Evolutionary conservation across 495 filamentous ascomycete genomes (phyloP), one percentile per base, ranked within the genome.

Genomic region (Trichoderma gamsii): DNA sequence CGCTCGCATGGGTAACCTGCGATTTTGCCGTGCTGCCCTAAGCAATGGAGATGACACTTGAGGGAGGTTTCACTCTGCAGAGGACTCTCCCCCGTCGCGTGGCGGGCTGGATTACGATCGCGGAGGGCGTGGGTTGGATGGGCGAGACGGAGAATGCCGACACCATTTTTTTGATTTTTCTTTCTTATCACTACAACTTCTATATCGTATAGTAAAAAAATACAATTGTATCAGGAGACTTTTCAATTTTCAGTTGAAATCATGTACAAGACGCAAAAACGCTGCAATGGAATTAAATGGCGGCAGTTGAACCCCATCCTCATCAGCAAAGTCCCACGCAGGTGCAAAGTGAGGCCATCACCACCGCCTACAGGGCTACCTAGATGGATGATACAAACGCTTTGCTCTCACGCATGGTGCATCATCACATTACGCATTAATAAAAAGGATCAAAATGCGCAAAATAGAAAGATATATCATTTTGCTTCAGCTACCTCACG

Each of bases 11-110:
- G 80, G 80, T 75, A 84, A 76, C 79, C 76, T 75, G 76, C 82
- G 82, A 81, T 75, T 76, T 75, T 76, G 75, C 79, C 74, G 69
- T 71, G 70, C 67, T 73, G 73, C 76, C 78, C 74, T 82, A 80
- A 79, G 79, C 81, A 82, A 81, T 80, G 79, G 78, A 78, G 77
- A 80, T 70, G 32, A 80, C 66, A 66, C 77, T 82, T 84, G 74
- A 81, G 77, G 74, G 79, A 83, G 80, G 80, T 38, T 73, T 79
- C 78, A 84, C 79, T 79, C 80, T 80, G 81, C 81, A 82, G 80
- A 84, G 80, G 63, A 70, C 76, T 81, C 79, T 79, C 78, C 78
- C 77, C 81, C 80, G 80, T 80, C 80, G 78, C 75, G 74, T 83
- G 80, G 82, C 82, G 77, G 74, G 78, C 73, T 80, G 82, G 79